Evolutionary conservation across 768 basidiomycete species (phyloP), one percentile per base, ranked within the genome.

Genomic region (Tylopilus sp.): DNA sequence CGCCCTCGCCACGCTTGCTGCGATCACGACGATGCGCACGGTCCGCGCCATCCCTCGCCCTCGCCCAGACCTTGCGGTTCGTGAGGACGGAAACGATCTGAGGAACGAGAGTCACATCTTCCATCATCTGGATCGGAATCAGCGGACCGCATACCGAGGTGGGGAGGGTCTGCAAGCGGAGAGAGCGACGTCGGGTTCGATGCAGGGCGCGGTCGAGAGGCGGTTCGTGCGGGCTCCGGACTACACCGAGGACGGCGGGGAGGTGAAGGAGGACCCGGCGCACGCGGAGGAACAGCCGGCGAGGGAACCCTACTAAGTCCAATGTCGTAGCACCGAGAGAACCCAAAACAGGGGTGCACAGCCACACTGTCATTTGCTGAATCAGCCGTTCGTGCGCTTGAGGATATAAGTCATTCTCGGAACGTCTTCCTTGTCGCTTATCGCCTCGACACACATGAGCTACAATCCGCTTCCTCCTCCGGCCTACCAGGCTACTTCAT

Each of bases 391-490:
- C 33, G 36, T 51, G 21, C 54, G 51, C 10, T 31, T 26, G 22
- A 19, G 48, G 48, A 55, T 59, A 59, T 57, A 55, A 58, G 53
- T 44, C 42, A 47, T 45, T 8, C 30, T 24, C 30, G 21, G 26
- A 41, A 52, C 53, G 46, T 53, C 36, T 43, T 43, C n/a, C 55
- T 41, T 4, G 19, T 50, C 59, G 52, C 50, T 61, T 64, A 61
- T 66, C 60, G 14, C 34, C 47, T 52, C 40, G 61, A n/a, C 71
- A 75, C 63, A 52, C n/a, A 86, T 84, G 85, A 84, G 76, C 70
- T 70, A 77, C 43, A 83, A 85, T 72, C 78, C 85, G 48, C 68
- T 78, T 14, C 76, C 75, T 43, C 86, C 86, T 2, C 86, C 86
- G 2, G 76, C 78, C 16, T 88, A 88, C 66, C 62, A 70, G 48